Evolutionary conservation across 2,329 filamentous ascomycete genomes (phyloP).

Genomic region (Purpureocillium lavendulum): DNA sequence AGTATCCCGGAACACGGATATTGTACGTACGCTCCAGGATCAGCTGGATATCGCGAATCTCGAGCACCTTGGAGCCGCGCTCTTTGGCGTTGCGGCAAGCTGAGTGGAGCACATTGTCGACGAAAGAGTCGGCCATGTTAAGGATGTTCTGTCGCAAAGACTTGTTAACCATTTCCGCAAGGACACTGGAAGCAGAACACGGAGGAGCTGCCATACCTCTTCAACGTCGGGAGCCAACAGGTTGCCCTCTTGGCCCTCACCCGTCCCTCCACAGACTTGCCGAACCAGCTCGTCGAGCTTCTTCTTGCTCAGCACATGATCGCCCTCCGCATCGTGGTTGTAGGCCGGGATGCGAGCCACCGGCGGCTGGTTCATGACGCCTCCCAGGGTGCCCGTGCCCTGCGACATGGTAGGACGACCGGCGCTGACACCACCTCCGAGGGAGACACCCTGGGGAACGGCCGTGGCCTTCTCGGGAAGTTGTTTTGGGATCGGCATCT

Average conservation of each 20-base stretch:
- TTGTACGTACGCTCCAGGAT: constrained; percentile 81
- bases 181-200: constrained; percentile 11
- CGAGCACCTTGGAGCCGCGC: constrained; percentile 80
- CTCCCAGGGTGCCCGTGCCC: constrained; percentile 67
- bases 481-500: constrained; percentile 77
- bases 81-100: constrained; percentile 92
- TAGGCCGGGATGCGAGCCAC: constrained; percentile 74
- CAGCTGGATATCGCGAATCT: constrained; percentile 79
- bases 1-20: constrained; percentile 88
- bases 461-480: constrained; percentile 60
- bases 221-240: constrained; percentile 86
- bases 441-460: constrained; percentile 64
- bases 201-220: constrained; percentile 55
- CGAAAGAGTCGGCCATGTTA: constrained; percentile 84
- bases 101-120: constrained; percentile 79
- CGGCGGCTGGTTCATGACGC: constrained; percentile 81
- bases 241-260: constrained; percentile 65
- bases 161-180: too few relatives aligned
- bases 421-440: constrained; percentile 52
- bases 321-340: constrained; percentile 83
- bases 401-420: constrained; percentile 77
- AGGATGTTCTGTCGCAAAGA: constrained; percentile 65
- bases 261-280: constrained; percentile 78
- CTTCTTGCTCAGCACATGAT: constrained; percentile 93
- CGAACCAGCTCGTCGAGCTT: constrained; percentile 92